Evolutionary conservation across 1,284 basidiomycete species (phyloP).

Genomic region (Apiotrichum laibachii): DNA sequence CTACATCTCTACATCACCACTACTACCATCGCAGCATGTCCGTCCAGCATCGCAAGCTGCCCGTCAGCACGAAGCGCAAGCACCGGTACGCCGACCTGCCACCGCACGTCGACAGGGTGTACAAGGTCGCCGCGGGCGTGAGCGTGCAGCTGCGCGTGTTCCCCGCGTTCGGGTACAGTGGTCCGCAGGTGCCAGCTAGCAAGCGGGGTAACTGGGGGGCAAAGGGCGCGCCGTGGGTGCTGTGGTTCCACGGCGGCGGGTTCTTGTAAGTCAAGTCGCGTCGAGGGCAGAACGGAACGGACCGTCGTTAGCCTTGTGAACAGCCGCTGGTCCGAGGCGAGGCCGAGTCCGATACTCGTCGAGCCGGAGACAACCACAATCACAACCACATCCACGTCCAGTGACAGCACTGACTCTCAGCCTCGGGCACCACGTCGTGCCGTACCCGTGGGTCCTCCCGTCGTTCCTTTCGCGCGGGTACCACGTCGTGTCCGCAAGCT

Average conservation of each 20-base stretch:
- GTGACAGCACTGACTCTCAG: slow-evolving; percentile 11
- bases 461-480: slow-evolving; percentile 23
- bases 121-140: slow-evolving; percentile 24
- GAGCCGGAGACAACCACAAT: no score
- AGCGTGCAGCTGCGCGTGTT: slow-evolving; percentile 27
- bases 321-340: no score
- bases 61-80: background rate
- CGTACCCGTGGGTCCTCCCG: slow-evolving; percentile 27
- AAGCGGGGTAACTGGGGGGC: background rate
- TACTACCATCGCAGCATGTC: background rate
- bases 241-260: slow-evolving; percentile 36
- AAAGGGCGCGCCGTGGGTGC: slow-evolving; percentile 23
- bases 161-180: slow-evolving; percentile 16
- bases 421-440: slow-evolving; percentile 22
- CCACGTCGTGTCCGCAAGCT: slow-evolving; percentile 30
- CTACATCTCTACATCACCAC: no score
- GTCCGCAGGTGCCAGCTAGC: background rate
- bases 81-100: slow-evolving; percentile 3
- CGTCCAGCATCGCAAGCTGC: background rate
- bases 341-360: no score
- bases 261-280: slow-evolving; percentile 5
- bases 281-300: no score
- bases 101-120: slow-evolving; percentile 23
- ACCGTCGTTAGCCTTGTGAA: no score
- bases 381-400: no score